Evolutionary conservation across 2,329 filamentous ascomycete genomes (phyloP).

Genomic region (Colletotrichum siamense): DNA sequence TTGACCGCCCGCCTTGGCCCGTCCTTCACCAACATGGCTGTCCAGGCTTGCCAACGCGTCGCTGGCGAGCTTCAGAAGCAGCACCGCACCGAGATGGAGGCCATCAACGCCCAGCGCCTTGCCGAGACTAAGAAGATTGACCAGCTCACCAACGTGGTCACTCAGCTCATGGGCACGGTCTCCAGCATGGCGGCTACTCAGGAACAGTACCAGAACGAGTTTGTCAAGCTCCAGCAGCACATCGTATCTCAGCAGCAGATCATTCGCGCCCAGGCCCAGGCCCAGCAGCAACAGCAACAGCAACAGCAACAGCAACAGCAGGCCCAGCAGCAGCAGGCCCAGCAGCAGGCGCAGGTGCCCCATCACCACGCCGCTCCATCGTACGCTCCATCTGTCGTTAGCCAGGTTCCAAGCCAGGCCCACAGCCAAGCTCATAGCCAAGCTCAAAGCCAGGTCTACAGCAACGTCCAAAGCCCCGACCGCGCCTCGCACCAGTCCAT

Average conservation of each 20-base stretch:
- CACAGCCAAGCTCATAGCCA: conserved; percentile 27
- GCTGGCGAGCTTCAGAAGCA: conserved; percentile 72
- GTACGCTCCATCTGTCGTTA: conserved; percentile 13
- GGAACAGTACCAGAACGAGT: conserved; percentile 69
- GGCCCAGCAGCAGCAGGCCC: conserved; percentile 14
- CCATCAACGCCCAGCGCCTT: conserved; percentile 54
- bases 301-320: conserved; percentile 28
- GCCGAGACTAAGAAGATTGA: conserved; percentile 71
- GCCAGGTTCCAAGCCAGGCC: conserved; percentile 18
- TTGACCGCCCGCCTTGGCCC: conserved; percentile 71
- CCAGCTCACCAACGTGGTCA: conserved; percentile 71
- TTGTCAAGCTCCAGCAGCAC: conserved; percentile 63
- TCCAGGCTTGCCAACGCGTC: conserved; percentile 71
- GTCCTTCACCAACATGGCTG: conserved; percentile 67
- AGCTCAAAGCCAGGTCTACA: conserved; percentile 27
- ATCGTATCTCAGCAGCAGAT: conserved; percentile 40
- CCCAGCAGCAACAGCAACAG: conserved; percentile 27
- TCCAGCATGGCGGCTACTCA: conserved; percentile 73
- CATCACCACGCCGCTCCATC: conserved; percentile 16
- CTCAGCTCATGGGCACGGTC: conserved; percentile 71
- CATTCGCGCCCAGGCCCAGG: conserved; percentile 27
- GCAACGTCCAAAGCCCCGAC: conserved; percentile 23
- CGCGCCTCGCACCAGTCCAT: conserved; percentile 19
- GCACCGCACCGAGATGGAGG: conserved; percentile 55
- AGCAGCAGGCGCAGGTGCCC: conserved; percentile 9